Evolutionary conservation across 768 basidiomycete genomes (phyloP), one percentile per base, ranked within the genome.

Genomic region (Tephrocybe sp.): DNA sequence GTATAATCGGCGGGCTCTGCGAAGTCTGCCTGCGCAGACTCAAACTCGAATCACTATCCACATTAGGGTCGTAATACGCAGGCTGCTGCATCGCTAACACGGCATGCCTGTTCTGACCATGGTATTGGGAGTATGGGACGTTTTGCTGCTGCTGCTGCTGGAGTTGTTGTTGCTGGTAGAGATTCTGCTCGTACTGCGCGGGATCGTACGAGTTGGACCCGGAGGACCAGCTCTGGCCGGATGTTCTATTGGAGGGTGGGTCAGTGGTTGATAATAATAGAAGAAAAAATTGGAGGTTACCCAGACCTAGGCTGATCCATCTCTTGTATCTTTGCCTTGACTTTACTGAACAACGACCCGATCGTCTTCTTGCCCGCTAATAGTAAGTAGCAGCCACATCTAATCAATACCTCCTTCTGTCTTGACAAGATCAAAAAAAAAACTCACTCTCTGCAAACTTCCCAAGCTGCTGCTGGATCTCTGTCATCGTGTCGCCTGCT

Each of bases 271-370:
- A 18, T 5, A 42, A 11, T 9, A 12, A 0, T 9, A 5, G 18
- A 18, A 15, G 34, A 35, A 26, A 6, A 9, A 32, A 5, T 16
- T 8, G 19, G 46, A 44, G 36, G 21, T 1, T 8, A 39, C 27
- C 47, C 64, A 15, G 39, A 77, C 73, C 66, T 66, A 13, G 71
- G 70, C 59, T 83, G 80, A 31, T 92, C 89, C 53, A 82, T 83
- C 58, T 92, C 91, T 59, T 87, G 85, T 51, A 92, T 82, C 77
- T 92, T 92, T 5, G 88, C 83, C 61, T 83, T 91, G 39, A 91
- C 87, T 64, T 87, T 92, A 27, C 81, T 82, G 32, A 92, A 74
- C 22, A 92, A 64, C 8, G 71, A 77, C 39, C 77, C 83, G 64
- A 92, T 79, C 0, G 89, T 92, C 68, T 84, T 87, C 71, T 88